Conservation (phyloP, 805 yeast genomes). For the Cyberlindnera nakhonratchasimensis region DNA sequence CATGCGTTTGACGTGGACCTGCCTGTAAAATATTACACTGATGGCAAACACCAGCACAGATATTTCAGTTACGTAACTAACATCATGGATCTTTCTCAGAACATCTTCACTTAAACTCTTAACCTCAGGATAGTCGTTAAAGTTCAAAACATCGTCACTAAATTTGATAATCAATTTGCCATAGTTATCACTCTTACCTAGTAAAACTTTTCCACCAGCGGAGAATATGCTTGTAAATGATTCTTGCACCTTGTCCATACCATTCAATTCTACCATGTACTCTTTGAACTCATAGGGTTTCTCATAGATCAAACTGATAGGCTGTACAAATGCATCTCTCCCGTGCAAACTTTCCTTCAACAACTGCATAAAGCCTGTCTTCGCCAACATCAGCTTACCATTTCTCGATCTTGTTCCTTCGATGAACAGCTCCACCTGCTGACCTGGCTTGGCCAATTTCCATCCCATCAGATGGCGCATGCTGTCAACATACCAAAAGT, state of each 20-base stretch:
- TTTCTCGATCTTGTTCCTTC: conserved; percentile 27
- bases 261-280: conserved; percentile 23
- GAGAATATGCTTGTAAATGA: conserved; percentile 18
- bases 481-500: conserved; percentile 19
- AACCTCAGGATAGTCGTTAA: conserved; percentile 7
- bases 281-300: conserved; percentile 27
- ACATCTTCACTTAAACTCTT: conserved; percentile 11
- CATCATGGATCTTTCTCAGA: conserved; percentile 17
- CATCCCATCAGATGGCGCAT: conserved; percentile 13
- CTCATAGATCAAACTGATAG: conserved; percentile 22
- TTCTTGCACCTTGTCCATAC: conserved; percentile 25
- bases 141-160: conserved; percentile 10
- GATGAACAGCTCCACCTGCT: conserved; percentile 21
- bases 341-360: conserved; percentile 15
- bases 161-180: conserved; percentile 25
- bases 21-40: conserved; percentile 15
- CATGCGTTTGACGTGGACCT: conserved; percentile 12
- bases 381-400: conserved; percentile 25
- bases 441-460: conserved; percentile 8
- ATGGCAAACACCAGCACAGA: conserved; percentile 19
- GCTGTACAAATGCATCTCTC: conserved; percentile 13
- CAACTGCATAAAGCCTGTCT: conserved; percentile 22
- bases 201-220: conserved; percentile 12
- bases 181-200: conserved; percentile 15
- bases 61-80: conserved; percentile 19